Base-by-base conservation (phyloP, 805 yeast species). In the Yarrowia sp. region DNA sequence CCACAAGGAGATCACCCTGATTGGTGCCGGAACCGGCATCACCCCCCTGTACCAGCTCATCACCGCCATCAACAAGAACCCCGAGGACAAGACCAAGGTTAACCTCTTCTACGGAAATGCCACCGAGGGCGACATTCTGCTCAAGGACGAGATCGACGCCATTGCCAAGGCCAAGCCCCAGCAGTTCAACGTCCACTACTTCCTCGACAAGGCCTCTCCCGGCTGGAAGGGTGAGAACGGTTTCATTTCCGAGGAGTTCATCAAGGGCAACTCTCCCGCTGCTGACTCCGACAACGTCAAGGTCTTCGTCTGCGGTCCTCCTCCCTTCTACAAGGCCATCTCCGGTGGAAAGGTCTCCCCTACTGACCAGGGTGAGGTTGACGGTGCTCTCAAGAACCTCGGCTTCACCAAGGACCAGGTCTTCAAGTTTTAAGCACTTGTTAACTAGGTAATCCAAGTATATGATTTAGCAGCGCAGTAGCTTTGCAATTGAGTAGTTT, bases 1-100 rank as follows among this genome's bases (percentile, higher is more conserved):
- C 77, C 94, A 85, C 82, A 86, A 90, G 75, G 82, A 86, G 72
- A 86, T 95, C 77, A 86, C 89, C 69, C 85, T 95, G 77, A 83
- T 95, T 73, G 98, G 97, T 74, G 99, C 97, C 76, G 99, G 99
- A 76, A 84, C 96, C 64, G 98, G 98, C 80, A 93, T 95, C 78
- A 91, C 98, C 58, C 99, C 99, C 69, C 84, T 95, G 79, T 93
- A 85, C 84, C 99, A 95, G 83, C 80, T 95, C 78, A 78, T 91
- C 70, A 89, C 86, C 75, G 87, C 86, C 77, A 85, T 94, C 76
- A 83, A 90, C 75, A 83, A 84, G 76, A 86, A 93, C 83, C 93
- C 96, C 68, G 81, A 80, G 55, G 98, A 95, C 81, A 89, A 91
- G 79, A 95, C 99, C 75, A 89, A 92, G 84, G 87, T 95, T 71